A percentile compares a stretch with the other conserved stretches of the same genome.
phyloP scores from a whole-genome alignment of 768 basidiomycete genomes.

The Cystofilobasidium macerans region DNA sequence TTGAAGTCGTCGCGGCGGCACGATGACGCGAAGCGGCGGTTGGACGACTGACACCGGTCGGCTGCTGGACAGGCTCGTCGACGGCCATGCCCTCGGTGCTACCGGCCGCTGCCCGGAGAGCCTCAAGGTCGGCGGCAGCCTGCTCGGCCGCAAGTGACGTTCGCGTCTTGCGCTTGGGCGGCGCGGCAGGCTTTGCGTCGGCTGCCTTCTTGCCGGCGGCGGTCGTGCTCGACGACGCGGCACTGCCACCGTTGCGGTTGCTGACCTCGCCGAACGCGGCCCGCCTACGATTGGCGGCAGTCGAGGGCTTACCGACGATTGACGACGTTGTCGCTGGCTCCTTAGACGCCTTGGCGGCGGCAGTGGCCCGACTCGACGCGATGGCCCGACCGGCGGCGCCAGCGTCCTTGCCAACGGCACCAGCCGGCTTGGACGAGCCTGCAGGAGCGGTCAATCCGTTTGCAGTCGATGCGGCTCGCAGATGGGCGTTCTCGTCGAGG shows the following conservation, averaged over 20 bases:
- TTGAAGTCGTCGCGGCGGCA: slow-evolving; percentile 2
- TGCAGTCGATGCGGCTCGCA: not conserved
- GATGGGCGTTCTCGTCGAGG: slow-evolving; percentile 19
- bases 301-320: slow-evolving; percentile 4
- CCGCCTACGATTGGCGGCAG: slow-evolving; percentile 56
- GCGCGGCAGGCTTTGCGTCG: not conserved
- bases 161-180: slow-evolving; percentile 15
- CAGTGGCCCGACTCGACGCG: not conserved
- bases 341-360: slow-evolving; percentile 14
- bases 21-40: slow-evolving; percentile 1
- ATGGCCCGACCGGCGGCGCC: not conserved
- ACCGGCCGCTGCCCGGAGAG: not conserved
- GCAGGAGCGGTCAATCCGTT: not conserved
- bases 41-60: not conserved
- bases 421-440: not conserved
- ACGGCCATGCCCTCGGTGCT: not conserved
- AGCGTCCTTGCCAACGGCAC: not conserved
- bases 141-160: slow-evolving; percentile 24
- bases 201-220: slow-evolving; percentile 19
- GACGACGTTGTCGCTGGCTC: slow-evolving; percentile 2
- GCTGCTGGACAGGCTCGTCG: not conserved
- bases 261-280: slow-evolving; percentile 64
- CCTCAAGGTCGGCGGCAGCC: slow-evolving; percentile 12
- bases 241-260: slow-evolving; percentile 29
- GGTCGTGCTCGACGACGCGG: slow-evolving; percentile 3